Conservation (phyloP, 2,329 filamentous ascomycete genomes). For the Fusarium zealandicum region DNA sequence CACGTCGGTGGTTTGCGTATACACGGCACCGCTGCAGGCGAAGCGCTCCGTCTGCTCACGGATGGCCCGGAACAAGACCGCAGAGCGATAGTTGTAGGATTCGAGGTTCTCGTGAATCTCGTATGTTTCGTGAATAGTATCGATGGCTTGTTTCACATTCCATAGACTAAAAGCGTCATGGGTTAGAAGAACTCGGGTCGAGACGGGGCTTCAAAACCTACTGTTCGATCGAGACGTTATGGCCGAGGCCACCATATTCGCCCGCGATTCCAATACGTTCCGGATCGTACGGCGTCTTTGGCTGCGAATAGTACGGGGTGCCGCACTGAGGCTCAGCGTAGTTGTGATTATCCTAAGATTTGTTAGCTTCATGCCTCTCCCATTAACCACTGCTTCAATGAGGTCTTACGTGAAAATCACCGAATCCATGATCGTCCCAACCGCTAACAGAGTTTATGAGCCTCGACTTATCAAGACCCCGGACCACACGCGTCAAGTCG, state of each 20-base stretch:
- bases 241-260: conserved; percentile 74
- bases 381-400: fast-evolving
- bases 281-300: conserved; percentile 63
- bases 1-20: conserved; percentile 78
- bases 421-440: conserved; percentile 73
- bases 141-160: conserved; percentile 66
- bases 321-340: conserved; percentile 77
- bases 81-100: conserved; percentile 71
- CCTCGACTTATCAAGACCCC: conserved; percentile 66
- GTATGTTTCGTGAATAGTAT: conserved; percentile 70
- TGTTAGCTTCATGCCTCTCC: background rate
- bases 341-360: conserved; percentile 67
- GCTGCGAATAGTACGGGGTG: conserved; percentile 69
- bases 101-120: conserved; percentile 66
- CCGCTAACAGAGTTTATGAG: conserved; percentile 69
- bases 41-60: conserved; percentile 66
- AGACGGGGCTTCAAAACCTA: background rate
- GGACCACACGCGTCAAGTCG: conserved; percentile 61
- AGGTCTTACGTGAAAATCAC: conserved; percentile 58
- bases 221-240: conserved; percentile 65
- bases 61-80: conserved; percentile 66
- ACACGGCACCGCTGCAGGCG: conserved; percentile 72
- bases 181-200: background rate
- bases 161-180: conserved; percentile 64
- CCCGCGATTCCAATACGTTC: conserved; percentile 72